These are phyloP conservation scores for Geoglossum cookeanum DNA, from an alignment of 2,329 filamentous ascomycete species.

Conservation along the genomic window DNA sequence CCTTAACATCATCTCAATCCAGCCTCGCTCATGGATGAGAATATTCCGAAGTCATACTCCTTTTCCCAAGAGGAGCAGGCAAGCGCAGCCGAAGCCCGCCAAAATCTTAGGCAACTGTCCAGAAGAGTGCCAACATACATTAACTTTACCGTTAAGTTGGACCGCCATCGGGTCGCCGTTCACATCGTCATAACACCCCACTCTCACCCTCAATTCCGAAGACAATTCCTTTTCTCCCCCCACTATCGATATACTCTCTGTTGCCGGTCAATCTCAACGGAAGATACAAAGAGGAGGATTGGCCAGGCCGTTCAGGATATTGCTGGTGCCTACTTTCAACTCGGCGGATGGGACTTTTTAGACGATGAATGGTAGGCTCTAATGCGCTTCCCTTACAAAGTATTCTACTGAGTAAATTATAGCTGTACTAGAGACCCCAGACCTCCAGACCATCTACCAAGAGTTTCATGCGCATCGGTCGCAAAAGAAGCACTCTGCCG, in stretches of 20 bases:
- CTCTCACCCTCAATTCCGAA: neutral
- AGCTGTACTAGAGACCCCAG: too few species aligned
- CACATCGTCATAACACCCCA: neutral
- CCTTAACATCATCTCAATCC: neutral
- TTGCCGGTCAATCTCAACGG: too few species aligned
- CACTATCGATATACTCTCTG: neutral
- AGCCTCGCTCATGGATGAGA: neutral
- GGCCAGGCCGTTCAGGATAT: too few species aligned
- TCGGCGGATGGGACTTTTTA: too few species aligned
- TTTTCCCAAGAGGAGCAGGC: neutral
- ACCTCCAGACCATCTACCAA: too few species aligned
- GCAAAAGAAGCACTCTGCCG: too few species aligned
- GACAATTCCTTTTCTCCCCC: neutral
- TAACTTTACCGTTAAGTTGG: neutral
- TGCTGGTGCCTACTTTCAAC: too few species aligned
- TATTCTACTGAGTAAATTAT: too few species aligned
- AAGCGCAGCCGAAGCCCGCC: neutral
- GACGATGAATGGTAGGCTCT: too few species aligned
- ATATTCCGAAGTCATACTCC: neutral
- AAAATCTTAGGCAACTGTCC: neutral
- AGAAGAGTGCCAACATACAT: neutral
- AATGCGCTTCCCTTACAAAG: neutral
- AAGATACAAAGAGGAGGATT: too few species aligned
- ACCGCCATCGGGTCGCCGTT: neutral
- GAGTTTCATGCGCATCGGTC: too few species aligned